Percentiles rank a stretch among this genome's conserved stretches.
Conservation (phyloP, 768 basidiomycete species). For the Gloeophyllum trabeum region DNA sequence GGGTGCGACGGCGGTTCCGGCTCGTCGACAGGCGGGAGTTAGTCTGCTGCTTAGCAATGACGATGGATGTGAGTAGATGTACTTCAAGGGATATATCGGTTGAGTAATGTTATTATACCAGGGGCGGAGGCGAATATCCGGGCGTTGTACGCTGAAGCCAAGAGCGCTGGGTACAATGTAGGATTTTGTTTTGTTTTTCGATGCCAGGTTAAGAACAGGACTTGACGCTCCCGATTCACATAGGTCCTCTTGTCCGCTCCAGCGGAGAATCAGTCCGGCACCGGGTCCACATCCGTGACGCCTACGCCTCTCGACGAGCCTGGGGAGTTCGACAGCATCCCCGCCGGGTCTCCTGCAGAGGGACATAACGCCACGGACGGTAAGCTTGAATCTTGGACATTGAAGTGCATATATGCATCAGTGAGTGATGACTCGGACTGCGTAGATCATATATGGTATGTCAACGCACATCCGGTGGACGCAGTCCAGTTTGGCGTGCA, state of each 20-base stretch:
- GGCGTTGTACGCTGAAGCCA: constrained; percentile 15
- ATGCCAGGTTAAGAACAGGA: too few relatives aligned
- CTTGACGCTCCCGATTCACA: too few relatives aligned
- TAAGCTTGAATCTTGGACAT: constrained; percentile 5
- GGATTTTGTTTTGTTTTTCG: too few relatives aligned
- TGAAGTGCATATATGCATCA: background rate
- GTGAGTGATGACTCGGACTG: constrained; percentile 11
- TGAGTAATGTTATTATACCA: too few relatives aligned
- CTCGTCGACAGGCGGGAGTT: too few relatives aligned
- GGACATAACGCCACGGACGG: constrained; percentile 16
- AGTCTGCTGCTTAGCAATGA: too few relatives aligned
- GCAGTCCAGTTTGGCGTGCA: constrained; percentile 28
- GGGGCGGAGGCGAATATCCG: constrained; percentile 22
- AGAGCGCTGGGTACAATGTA: constrained; percentile 14
- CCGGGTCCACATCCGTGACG: constrained; percentile 15
- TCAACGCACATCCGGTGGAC: constrained; percentile 23
- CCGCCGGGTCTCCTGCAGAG: constrained; percentile 18
- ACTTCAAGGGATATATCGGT: too few relatives aligned
- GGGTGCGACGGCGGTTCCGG: too few relatives aligned
- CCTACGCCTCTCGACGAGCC: constrained; percentile 15
- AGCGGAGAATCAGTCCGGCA: constrained; percentile 22
- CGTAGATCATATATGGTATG: constrained; percentile 23
- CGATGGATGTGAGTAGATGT: too few relatives aligned
- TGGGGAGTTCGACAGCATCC: constrained; percentile 22
- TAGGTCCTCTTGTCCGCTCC: constrained; percentile 21